Base-by-base conservation (phyloP, 352 stramenopile genomes). In the Phytophthora palmivora region DNA sequence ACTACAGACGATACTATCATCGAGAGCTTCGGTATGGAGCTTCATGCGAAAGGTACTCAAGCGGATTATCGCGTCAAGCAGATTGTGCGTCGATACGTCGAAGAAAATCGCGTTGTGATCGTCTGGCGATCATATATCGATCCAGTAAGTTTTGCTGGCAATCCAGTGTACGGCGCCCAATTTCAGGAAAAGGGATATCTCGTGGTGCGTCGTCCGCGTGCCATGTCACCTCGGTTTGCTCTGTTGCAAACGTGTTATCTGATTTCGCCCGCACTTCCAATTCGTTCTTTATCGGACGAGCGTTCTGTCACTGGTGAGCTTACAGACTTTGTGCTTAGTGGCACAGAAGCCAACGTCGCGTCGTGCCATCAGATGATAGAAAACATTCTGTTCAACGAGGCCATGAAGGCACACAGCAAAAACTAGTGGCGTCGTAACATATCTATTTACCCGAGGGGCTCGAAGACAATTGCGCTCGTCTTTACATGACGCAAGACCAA, bases 141-240 rank as follows among this genome's bases (percentile, higher is more conserved):
- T 24, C 76, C 76, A 3, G 56, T 84, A 22, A 74, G 77, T 65
- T 90, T 88, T 58, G 62, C 61, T n/a, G 67, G 71, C 22, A 66
- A 76, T 16, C 70, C 76, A 9, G 56, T 84, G 8, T 36, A 65
- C 5, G 78, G 74, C 0, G 70, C 72, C 4, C 69, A 75, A 46
- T 88, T 88, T 42, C 61, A 74, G 18, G 78, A 90, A 42, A 77
- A 82, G 34, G 76, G 81, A 0, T 90, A 84, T 47, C 69, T 90
- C 26, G 55, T 87, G 19, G 63, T 87, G 43, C 76, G 75, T 57
- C 70, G 72, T 22, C 67, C 74, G 9, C 63, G 49, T 12, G 63
- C 74, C 9, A 72, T 74, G 38, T 66, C 69, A 42, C 38, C 56
- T 43, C 55, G 57, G 12, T 76, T 67, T 49, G 61, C 76, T 41